Base-by-base conservation (phyloP, 73 alveolate species). In the Stentor roeselii region DNA sequence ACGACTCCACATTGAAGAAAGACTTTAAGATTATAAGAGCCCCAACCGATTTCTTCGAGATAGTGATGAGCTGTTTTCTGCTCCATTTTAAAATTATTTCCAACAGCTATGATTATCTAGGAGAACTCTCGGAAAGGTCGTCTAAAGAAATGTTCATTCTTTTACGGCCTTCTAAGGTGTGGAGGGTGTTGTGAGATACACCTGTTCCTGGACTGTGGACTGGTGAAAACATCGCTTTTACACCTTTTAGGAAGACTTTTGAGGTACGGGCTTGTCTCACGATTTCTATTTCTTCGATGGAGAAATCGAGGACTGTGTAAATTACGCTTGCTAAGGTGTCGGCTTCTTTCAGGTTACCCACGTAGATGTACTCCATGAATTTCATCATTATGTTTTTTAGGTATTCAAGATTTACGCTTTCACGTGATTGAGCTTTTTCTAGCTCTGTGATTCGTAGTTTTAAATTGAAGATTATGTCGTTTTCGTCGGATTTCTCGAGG, bases 351-450 rank as follows among this genome's bases (percentile, higher is more conserved):
- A 39, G 76, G 39, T 76, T 76, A 1, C 84, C 74, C 0, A 67
- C 84, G n/a, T 41, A 37, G 38, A 76, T 76, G 3, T 41, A 76
- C 39, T 76, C 84, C 84, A 76, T 76, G 39, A 27, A 76, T 67
- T 39, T 76, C 84, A 76, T 41, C 38, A 76, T 67, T 39, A 76
- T 76, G 37, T 76, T 76, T 76, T 76, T 76, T 39, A 76, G 67
- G 37, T 76, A 76, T 38, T 76, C 84, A 78, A 76, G 14, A 40
- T 76, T 76, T 14, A 76, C 39, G 39, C 34, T 41, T 76, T 76
- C 84, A 36, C 84, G 32, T 39, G 75, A 39, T 40, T 27, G 39
- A 76, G 75, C 15, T 3, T 41, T 37, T 41, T 76, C 84, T 76
- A 76, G 39, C 74, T 76, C 84, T 39, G 6, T 40, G 6, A 76